These are phyloP conservation scores for Salmacisia buchloeana DNA, from an alignment of 1,284 basidiomycete species.

Conservation along the genomic window DNA sequence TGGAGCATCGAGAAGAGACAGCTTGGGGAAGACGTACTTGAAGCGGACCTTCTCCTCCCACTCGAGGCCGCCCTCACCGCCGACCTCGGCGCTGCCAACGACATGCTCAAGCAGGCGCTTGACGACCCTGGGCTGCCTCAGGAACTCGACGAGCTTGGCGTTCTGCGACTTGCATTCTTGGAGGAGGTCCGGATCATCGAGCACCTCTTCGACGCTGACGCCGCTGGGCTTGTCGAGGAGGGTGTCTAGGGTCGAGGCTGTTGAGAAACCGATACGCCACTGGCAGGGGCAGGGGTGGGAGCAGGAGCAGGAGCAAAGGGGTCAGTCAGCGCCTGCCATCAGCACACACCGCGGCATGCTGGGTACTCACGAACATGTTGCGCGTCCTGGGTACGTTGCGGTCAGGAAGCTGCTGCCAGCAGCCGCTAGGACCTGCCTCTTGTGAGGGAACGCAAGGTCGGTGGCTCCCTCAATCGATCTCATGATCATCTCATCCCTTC, in stretches of 20 bases:
- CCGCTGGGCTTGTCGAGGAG: conserved; percentile 44
- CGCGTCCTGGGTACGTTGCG: not conserved
- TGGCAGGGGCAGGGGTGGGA: conserved; percentile 3
- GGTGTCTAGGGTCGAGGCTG: conserved; percentile 41
- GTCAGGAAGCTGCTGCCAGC: not conserved
- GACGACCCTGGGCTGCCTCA: conserved; percentile 71
- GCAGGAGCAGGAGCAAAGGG: not conserved
- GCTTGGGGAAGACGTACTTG: conserved; percentile 27
- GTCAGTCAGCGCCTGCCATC: not conserved
- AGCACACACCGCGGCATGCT: not conserved
- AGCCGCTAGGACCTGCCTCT: not conserved
- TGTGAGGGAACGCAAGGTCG: not conserved
- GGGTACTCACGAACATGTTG: conserved; percentile 8
- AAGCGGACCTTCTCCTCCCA: conserved; percentile 49
- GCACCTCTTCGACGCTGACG: conserved; percentile 70
- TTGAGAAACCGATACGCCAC: conserved; percentile 49
- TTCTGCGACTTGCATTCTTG: conserved; percentile 95
- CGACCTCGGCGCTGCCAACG: conserved; percentile 73
- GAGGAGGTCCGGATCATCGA: conserved; percentile 88
- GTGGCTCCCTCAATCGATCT: not conserved
- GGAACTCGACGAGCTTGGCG: conserved; percentile 76
- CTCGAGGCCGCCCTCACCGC: conserved; percentile 56
- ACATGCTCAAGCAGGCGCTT: conserved; percentile 75
- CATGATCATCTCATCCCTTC: too few relatives aligned
- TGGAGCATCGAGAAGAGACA: not conserved